Evolutionary conservation across 2,329 filamentous ascomycete genomes (phyloP).

Genomic region (Phaeoacremonium minimum): DNA sequence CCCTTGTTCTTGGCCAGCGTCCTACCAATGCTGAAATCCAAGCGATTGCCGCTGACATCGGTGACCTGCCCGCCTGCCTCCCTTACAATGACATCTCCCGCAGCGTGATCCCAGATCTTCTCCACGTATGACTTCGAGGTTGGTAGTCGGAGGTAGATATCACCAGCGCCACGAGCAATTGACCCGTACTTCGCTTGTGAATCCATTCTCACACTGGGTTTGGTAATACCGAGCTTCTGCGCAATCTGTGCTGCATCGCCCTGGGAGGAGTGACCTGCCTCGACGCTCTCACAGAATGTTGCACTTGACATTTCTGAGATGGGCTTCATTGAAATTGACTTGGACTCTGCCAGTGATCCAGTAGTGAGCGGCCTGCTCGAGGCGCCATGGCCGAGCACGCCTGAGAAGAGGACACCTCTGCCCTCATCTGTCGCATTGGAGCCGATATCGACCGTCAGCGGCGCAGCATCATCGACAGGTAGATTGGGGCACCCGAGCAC

Average conservation of each 20-base stretch:
- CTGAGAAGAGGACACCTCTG: conserved; percentile 84
- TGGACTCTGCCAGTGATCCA: conserved; percentile 48
- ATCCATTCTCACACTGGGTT: conserved; percentile 90
- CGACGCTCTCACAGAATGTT: conserved; percentile 95
- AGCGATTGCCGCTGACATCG: conserved; percentile 76
- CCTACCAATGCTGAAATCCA: conserved; percentile 84
- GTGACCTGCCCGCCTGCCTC: conserved; percentile 92
- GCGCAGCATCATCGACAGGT: conserved; percentile 74
- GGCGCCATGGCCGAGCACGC: conserved; percentile 74
- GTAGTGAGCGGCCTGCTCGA: conserved; percentile 68
- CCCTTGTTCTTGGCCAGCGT: conserved; percentile 90
- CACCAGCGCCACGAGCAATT: conserved; percentile 88
- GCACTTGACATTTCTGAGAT: conserved; percentile 71
- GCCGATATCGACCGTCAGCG: conserved; percentile 68
- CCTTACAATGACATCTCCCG: conserved; percentile 87
- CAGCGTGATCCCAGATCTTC: conserved; percentile 99
- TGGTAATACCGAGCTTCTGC: conserved; percentile 77
- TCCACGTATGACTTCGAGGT: conserved; percentile 81
- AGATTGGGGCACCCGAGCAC: conserved; percentile 95
- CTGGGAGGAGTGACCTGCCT: conserved; percentile 88
- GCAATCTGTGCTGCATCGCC: conserved; percentile 84
- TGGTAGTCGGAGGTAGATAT: conserved; percentile 89
- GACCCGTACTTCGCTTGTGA: conserved; percentile 97
- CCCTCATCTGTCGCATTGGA: conserved; percentile 69
- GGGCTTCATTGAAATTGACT: conserved; percentile 74